phyloP scores from a whole-genome alignment of 805 yeast genomes.

The Alloascoidea hylecoeti region DNA sequence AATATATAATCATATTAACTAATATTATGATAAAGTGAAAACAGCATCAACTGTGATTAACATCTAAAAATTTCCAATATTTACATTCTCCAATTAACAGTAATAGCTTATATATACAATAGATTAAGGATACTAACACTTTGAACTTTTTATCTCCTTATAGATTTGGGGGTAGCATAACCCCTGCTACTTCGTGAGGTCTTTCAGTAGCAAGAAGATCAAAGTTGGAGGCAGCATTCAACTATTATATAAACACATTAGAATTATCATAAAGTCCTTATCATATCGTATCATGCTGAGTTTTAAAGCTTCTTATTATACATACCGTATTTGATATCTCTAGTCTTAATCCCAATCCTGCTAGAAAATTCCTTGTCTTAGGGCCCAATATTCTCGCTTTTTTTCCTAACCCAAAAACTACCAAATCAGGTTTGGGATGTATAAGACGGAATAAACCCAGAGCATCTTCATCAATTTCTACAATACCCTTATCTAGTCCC shows the following conservation, averaged over 20 bases:
- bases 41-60: too few relatives aligned
- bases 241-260: conserved; percentile 6
- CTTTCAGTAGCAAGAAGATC: conserved; percentile 73
- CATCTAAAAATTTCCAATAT: too few relatives aligned
- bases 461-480: conserved; percentile 31
- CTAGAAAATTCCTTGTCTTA: conserved; percentile 31
- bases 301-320: too few relatives aligned
- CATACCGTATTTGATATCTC: conserved; percentile 50
- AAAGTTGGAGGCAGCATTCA: conserved; percentile 51
- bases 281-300: too few relatives aligned
- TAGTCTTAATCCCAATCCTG: conserved; percentile 49
- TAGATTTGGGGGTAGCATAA: conserved; percentile 56
- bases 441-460: conserved; percentile 35
- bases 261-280: conserved; percentile 1
- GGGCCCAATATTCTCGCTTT: conserved; percentile 49
- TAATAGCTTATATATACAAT: too few relatives aligned
- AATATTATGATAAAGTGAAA: too few relatives aligned
- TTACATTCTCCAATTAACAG: too few relatives aligned
- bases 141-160: too few relatives aligned
- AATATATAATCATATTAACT: too few relatives aligned
- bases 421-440: conserved; percentile 66
- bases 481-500: conserved; percentile 39
- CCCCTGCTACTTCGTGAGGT: conserved; percentile 58
- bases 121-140: too few relatives aligned
- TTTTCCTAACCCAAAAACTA: conserved; percentile 60